phyloP scores from a whole-genome alignment of 768 basidiomycete species.

The Calocybe indica region DNA sequence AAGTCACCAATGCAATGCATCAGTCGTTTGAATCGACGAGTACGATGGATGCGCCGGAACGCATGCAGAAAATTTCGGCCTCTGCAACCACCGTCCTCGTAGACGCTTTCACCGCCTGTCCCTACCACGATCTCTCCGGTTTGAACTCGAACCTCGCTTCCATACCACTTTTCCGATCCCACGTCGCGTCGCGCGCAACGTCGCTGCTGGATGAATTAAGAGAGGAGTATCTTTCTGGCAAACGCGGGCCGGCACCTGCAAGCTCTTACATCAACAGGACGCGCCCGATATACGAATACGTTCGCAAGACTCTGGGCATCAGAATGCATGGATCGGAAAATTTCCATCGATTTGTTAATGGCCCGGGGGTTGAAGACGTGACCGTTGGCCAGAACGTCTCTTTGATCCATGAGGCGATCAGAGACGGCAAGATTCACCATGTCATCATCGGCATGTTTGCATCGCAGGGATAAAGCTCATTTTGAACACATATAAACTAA shows the following conservation, averaged over 20 bases:
- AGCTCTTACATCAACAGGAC: conserved; percentile 62
- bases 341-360: conserved; percentile 49
- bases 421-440: conserved; percentile 41
- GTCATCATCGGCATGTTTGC: conserved; percentile 23
- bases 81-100: conserved; percentile 57
- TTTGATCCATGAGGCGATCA: conserved; percentile 61
- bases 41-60: conserved; percentile 61
- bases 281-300: conserved; percentile 69
- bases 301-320: conserved; percentile 67
- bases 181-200: conserved; percentile 42
- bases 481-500: too few relatives aligned
- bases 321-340: conserved; percentile 80
- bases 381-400: conserved; percentile 70
- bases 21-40: conserved; percentile 59
- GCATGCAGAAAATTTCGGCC: conserved; percentile 69
- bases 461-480: neutral
- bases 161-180: conserved; percentile 50
- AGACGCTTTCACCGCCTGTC: conserved; percentile 47
- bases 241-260: conserved; percentile 60
- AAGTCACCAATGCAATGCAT: conserved; percentile 37
- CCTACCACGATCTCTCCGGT: conserved; percentile 22
- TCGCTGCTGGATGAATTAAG: conserved; percentile 43
- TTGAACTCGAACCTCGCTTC: conserved; percentile 25
- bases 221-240: conserved; percentile 51
- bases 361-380: conserved; percentile 60